phyloP scores from a whole-genome alignment of 768 basidiomycete genomes.

The Rhodosporidiobolus odoratus region DNA sequence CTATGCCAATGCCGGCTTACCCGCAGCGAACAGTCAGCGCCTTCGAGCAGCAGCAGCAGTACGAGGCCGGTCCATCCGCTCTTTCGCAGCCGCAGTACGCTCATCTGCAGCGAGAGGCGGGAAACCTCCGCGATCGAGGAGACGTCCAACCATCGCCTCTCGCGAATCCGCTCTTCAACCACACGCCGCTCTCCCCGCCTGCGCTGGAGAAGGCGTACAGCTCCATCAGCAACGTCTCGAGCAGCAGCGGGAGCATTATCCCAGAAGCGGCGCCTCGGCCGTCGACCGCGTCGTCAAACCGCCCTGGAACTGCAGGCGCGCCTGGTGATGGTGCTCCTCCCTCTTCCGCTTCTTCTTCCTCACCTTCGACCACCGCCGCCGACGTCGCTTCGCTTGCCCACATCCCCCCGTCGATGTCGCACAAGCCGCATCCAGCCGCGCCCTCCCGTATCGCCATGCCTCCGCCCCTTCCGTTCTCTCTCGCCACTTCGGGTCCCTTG shows the following conservation, averaged over 20 bases:
- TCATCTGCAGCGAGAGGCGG: no score
- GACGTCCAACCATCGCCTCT: no score
- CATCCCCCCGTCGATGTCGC: not conserved
- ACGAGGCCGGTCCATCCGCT: not conserved
- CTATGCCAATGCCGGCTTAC: not conserved
- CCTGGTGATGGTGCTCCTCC: not conserved
- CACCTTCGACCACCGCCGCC: not conserved
- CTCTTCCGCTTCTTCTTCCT: not conserved
- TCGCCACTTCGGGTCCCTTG: not conserved
- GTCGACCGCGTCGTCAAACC: not conserved
- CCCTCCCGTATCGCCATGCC: constrained; percentile 49
- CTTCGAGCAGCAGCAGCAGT: constrained; percentile 7
- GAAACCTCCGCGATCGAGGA: no score
- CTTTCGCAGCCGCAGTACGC: no score
- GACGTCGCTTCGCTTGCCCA: not conserved
- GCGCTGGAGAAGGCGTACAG: not conserved
- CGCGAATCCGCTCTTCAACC: no score
- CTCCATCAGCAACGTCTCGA: not conserved
- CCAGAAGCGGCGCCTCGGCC: not conserved
- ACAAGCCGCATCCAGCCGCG: constrained; percentile 34
- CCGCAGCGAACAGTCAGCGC: not conserved
- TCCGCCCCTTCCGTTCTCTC: constrained; percentile 43
- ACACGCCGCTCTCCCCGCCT: no score
- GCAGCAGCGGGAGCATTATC: not conserved
- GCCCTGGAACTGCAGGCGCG: not conserved